A percentile compares a stretch with the other conserved stretches of the same genome.
Evolutionary conservation across 345 rosid species (phyloP).

Genomic region (Cardamine occulta): DNA sequence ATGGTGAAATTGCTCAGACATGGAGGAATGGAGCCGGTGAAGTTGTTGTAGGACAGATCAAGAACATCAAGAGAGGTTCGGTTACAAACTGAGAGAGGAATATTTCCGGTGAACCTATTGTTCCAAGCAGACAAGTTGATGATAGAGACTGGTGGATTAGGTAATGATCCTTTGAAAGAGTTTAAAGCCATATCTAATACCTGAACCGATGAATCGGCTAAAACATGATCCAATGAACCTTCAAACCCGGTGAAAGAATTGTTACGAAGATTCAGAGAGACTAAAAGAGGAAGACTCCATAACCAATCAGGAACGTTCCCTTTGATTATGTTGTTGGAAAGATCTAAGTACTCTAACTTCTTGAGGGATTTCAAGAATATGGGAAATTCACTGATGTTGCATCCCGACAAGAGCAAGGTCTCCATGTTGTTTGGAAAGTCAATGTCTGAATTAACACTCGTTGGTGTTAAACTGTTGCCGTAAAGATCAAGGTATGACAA

Average conservation of each 20-base stretch:
- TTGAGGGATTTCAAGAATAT: not conserved
- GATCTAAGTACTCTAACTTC: constrained; percentile 7
- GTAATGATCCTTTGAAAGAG: constrained; percentile 36
- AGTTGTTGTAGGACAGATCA: constrained; percentile 40
- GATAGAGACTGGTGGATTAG: constrained; percentile 29
- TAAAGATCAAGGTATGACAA: not conserved
- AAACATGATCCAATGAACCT: constrained; percentile 19
- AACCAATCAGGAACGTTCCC: constrained; percentile 34
- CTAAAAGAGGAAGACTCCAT: constrained; percentile 25
- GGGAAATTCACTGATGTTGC: constrained; percentile 9
- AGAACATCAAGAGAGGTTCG: constrained; percentile 17
- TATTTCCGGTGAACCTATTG: constrained; percentile 39
- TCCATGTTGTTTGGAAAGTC: not conserved
- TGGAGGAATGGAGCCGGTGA: constrained; percentile 31
- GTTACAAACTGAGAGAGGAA: constrained; percentile 38
- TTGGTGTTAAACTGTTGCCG: constrained; percentile 16
- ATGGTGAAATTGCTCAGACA: constrained; percentile 28
- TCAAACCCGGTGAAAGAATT: constrained; percentile 25
- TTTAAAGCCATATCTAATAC: constrained; percentile 30
- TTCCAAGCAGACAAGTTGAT: constrained; percentile 37
- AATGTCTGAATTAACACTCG: constrained; percentile 8
- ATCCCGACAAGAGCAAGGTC: not conserved
- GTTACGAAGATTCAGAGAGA: not conserved
- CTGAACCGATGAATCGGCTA: constrained; percentile 11
- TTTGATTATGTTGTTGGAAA: constrained; percentile 14